A percentile compares a stretch with the other conserved stretches of the same genome.
These are phyloP conservation scores for Solanum sejunctum DNA, from an alignment of 257 asterid genomes.

Conservation along the genomic window DNA sequence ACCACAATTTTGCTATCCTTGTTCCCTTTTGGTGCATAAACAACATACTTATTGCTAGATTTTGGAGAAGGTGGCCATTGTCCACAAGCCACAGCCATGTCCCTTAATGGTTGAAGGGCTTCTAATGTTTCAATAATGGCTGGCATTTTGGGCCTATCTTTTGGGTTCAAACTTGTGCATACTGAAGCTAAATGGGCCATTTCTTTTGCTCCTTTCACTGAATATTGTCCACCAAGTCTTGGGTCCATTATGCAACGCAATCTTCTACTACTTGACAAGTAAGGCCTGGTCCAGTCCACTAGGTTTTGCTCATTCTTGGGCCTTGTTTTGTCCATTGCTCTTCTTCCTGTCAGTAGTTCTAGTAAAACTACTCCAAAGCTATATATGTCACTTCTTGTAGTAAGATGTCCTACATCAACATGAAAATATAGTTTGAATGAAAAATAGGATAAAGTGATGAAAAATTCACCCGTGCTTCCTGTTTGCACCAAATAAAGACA, in stretches of 20 bases:
- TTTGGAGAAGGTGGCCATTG: slow-evolving; percentile 45
- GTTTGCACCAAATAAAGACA: not conserved
- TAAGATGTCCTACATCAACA: slow-evolving; percentile 60
- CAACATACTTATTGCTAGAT: slow-evolving; percentile 31
- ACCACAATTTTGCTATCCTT: not conserved
- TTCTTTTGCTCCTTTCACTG: slow-evolving; percentile 65
- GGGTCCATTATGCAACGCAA: slow-evolving; percentile 62
- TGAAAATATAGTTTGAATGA: not conserved
- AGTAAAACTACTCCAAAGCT: slow-evolving; percentile 85
- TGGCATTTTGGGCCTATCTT: slow-evolving; percentile 86
- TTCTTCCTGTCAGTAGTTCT: slow-evolving; percentile 70
- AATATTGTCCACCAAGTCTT: slow-evolving; percentile 67
- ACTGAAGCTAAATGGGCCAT: slow-evolving; percentile 59
- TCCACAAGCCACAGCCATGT: slow-evolving; percentile 62
- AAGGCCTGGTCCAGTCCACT: slow-evolving; percentile 73
- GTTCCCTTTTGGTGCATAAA: not conserved
- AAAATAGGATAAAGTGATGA: not conserved
- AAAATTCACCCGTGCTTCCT: not conserved
- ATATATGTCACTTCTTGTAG: slow-evolving; percentile 80
- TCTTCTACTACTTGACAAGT: slow-evolving; percentile 48
- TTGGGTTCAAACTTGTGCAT: slow-evolving; percentile 69
- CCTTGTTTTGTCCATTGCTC: slow-evolving; percentile 73
- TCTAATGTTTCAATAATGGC: slow-evolving; percentile 70
- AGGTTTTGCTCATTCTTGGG: slow-evolving; percentile 56
- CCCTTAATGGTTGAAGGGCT: slow-evolving; percentile 40